Percentiles rank a stretch among this genome's conserved stretches.
Evolutionary conservation across 2,329 filamentous ascomycete species (phyloP).

Genomic region (Dendryphion nanum): DNA sequence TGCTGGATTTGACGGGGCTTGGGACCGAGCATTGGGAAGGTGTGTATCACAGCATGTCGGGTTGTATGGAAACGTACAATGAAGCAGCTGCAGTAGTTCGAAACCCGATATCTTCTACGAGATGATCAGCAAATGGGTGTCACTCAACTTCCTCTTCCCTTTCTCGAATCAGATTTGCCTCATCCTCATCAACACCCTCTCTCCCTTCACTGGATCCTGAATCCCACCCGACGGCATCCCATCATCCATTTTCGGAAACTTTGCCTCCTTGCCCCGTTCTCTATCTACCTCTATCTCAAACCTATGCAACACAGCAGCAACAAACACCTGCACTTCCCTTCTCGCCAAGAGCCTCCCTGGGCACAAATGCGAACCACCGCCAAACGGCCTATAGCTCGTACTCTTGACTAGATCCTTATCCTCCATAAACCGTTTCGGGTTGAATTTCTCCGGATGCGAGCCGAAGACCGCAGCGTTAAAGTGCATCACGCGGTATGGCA

Average conservation of each 20-base stretch:
- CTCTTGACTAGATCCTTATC: slow-evolving; percentile 1
- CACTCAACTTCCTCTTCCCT: too few species aligned
- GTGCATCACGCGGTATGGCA: neutral
- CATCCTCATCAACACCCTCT: neutral
- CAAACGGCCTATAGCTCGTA: slow-evolving; percentile 1
- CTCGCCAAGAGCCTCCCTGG: slow-evolving; percentile 8
- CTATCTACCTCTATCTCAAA: slow-evolving; percentile 2
- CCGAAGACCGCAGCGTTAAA: neutral
- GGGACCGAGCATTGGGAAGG: too few species aligned
- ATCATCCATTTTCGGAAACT: slow-evolving; percentile 7
- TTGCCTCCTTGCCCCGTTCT: neutral
- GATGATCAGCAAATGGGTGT: too few species aligned
- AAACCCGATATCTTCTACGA: too few species aligned
- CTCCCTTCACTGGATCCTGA: neutral
- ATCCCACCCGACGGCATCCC: slow-evolving; percentile 5
- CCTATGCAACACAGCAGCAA: slow-evolving; percentile 4
- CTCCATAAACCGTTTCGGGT: neutral
- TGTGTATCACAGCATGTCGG: too few species aligned
- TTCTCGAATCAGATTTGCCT: too few species aligned
- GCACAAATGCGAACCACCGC: slow-evolving; percentile 7
- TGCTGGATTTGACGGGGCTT: too few species aligned
- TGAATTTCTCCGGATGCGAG: slow-evolving; percentile 1
- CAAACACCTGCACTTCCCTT: slow-evolving; percentile 7
- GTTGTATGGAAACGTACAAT: too few species aligned
- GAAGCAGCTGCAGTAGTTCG: too few species aligned